Conservation (phyloP, 257 asterid genomes). For the Gentiana macrophylla region DNA sequence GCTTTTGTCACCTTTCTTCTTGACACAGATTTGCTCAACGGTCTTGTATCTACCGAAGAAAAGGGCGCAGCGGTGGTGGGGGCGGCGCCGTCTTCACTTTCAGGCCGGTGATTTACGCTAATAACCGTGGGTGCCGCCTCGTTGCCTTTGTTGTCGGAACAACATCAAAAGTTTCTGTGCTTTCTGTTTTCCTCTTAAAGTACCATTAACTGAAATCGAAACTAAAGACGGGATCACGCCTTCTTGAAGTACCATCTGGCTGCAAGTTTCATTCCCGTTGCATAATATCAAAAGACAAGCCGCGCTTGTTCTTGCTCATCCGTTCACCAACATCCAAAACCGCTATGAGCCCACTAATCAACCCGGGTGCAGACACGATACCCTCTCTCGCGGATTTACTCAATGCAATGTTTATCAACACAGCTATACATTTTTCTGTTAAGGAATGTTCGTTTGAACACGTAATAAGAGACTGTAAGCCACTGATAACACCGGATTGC, state of each 20-base stretch:
- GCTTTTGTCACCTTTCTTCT: conserved; percentile 20
- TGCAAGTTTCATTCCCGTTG: conserved; percentile 61
- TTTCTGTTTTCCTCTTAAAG: conserved; percentile 86
- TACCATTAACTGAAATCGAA: conserved; percentile 82
- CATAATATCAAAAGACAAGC: conserved; percentile 76
- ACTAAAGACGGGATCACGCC: conserved; percentile 92
- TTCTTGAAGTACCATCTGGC: conserved; percentile 92
- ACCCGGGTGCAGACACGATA: conserved; percentile 40
- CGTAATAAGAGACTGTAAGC: conserved; percentile 49
- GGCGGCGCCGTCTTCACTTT: conserved; percentile 15
- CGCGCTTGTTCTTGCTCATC: conserved; percentile 91
- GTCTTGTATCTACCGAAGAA: conserved; percentile 37
- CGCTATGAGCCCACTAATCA: conserved; percentile 49
- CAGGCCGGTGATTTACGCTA: conserved; percentile 17
- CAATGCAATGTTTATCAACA: conserved; percentile 61
- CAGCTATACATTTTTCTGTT: conserved; percentile 82
- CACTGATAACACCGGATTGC: conserved; percentile 52
- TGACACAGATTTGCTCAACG: conserved; percentile 57
- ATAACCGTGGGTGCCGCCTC: conserved; percentile 27
- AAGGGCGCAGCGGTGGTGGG: conserved; percentile 1
- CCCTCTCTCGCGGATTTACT: conserved; percentile 50
- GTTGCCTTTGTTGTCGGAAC: conserved; percentile 84
- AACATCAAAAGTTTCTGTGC: conserved; percentile 94
- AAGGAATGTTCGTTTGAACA: conserved; percentile 41
- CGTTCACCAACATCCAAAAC: conserved; percentile 64